phyloP scores from a whole-genome alignment of 2,329 filamentous ascomycete species.

The Volutella citrinella region DNA sequence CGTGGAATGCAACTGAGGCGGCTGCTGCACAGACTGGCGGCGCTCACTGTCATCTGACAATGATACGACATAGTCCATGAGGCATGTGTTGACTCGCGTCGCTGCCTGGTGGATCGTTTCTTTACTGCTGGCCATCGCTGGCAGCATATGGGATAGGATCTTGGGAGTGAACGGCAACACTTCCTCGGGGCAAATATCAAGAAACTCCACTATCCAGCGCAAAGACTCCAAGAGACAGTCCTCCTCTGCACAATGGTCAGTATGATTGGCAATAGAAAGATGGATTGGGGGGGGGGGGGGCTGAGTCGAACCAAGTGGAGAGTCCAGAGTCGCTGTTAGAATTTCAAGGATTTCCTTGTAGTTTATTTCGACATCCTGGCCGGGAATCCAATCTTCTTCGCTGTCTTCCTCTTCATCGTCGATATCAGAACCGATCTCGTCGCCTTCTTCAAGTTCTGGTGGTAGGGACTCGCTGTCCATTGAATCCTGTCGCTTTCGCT shows the following conservation, averaged over 20 bases:
- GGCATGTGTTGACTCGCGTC: conserved; percentile 80
- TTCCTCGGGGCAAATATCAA: conserved; percentile 96
- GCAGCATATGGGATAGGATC: conserved; percentile 85
- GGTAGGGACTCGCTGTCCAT: conserved; percentile 63
- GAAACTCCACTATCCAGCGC: conserved; percentile 92
- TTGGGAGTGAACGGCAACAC: conserved; percentile 93
- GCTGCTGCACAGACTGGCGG: conserved; percentile 19
- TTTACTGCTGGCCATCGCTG: conserved; percentile 88
- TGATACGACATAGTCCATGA: conserved; percentile 93
- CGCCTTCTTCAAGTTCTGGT: conserved; percentile 57
- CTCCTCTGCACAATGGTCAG: conserved; percentile 59
- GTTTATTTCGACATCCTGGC: conserved; percentile 94
- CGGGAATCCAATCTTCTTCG: conserved; percentile 95
- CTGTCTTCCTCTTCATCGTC: conserved; percentile 56
- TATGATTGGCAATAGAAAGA: too few species aligned
- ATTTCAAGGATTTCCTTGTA: conserved; percentile 91
- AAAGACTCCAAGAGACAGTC: conserved; percentile 88
- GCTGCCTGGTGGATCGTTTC: conserved; percentile 88
- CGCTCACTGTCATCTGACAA: conserved; percentile 66
- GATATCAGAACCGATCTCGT: conserved; percentile 56
- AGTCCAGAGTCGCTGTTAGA: conserved; percentile 82
- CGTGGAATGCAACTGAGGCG: conserved; percentile 27
- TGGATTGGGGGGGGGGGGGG: too few species aligned
- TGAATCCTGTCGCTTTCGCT: conserved; percentile 67
- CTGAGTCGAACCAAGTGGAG: conserved; percentile 77